Conservation (phyloP, 495 filamentous ascomycete species). For the Hypoxylon cercidicola region DNA sequence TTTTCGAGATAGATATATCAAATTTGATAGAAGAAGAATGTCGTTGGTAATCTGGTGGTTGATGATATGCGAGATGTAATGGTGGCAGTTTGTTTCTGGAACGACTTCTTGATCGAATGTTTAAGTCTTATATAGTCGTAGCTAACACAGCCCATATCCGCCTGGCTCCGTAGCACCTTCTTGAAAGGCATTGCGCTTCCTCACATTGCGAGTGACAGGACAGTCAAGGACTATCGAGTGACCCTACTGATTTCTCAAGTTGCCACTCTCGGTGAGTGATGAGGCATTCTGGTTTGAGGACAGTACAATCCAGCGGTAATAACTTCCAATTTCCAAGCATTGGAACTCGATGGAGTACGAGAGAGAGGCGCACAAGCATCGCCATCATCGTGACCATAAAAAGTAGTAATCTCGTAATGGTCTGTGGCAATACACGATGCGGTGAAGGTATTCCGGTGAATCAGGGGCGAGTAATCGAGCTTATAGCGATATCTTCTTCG, state of each 20-base stretch:
- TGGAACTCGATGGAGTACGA: background rate
- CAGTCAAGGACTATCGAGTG: constrained; percentile 14
- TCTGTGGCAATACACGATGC: background rate
- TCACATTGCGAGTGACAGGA: constrained; percentile 2
- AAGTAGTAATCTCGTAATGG: background rate
- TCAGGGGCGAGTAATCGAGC: background rate
- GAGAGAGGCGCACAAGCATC: background rate
- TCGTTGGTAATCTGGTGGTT: background rate
- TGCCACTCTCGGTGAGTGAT: constrained; percentile 8
- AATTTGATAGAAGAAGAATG: background rate
- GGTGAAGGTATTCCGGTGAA: background rate
- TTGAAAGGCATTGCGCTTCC: background rate
- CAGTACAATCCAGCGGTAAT: background rate
- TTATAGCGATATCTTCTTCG: background rate
- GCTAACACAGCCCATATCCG: no score
- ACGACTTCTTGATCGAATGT: background rate
- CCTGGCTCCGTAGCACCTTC: background rate
- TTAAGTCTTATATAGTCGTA: background rate
- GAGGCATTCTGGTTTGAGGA: background rate
- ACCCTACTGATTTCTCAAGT: background rate
- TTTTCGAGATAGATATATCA: no score
- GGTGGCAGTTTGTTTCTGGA: background rate
- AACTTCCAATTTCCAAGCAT: background rate
- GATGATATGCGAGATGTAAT: background rate
- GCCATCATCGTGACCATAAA: constrained; percentile 5